phyloP scores from a whole-genome alignment of 345 rosid species.

The Zanthoxylum bungeanum region DNA sequence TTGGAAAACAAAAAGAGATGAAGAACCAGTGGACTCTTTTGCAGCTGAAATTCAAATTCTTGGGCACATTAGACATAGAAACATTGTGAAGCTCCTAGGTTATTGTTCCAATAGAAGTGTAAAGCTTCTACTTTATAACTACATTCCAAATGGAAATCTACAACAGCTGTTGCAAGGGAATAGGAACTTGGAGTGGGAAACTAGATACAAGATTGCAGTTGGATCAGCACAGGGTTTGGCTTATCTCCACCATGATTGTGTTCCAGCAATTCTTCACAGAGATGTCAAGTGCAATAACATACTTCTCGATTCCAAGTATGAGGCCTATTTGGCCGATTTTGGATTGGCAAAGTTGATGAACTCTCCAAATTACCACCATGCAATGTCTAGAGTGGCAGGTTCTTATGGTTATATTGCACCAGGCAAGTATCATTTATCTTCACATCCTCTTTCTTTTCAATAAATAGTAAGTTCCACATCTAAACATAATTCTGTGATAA shows the following conservation, averaged over 20 bases:
- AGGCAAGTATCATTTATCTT: too few relatives aligned
- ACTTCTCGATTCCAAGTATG: constrained; percentile 75
- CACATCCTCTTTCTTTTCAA: too few relatives aligned
- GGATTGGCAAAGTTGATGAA: constrained; percentile 89
- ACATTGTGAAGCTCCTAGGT: constrained; percentile 84
- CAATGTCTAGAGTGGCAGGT: constrained; percentile 87
- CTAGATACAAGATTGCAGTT: constrained; percentile 81
- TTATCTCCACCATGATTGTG: constrained; percentile 92
- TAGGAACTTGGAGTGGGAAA: constrained; percentile 84
- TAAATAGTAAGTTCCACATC: too few relatives aligned
- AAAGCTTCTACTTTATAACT: constrained; percentile 85
- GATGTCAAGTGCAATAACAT: constrained; percentile 94
- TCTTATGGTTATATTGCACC: constrained; percentile 97
- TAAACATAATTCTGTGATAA: too few relatives aligned
- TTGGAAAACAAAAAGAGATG: constrained; percentile 67
- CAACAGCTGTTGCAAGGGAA: constrained; percentile 69
- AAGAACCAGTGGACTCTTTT: constrained; percentile 67
- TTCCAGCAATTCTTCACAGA: constrained; percentile 78
- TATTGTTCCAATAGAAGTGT: constrained; percentile 82
- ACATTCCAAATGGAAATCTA: constrained; percentile 77
- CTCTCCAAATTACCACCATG: constrained; percentile 68
- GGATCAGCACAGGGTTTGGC: constrained; percentile 94
- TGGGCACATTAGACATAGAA: constrained; percentile 84
- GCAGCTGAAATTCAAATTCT: constrained; percentile 93
- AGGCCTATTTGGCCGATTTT: constrained; percentile 85